Conservation (phyloP, 805 yeast genomes). For the Barnettozyma botsteinii region DNA sequence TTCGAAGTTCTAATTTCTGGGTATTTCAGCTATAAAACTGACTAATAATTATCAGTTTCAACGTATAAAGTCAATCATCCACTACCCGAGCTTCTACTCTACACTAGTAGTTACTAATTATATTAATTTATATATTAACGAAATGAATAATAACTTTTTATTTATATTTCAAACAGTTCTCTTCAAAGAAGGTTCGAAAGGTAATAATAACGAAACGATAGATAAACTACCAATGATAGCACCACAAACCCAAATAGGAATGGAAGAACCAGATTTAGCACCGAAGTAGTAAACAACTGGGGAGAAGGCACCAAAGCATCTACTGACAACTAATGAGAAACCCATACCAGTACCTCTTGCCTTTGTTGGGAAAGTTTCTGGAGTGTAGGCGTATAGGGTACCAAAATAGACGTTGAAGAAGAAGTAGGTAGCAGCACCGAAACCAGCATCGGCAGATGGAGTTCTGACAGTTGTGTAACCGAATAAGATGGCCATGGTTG, state of each 20-base stretch:
- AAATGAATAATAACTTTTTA: neutral
- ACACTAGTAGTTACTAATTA: too few relatives aligned
- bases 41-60: too few relatives aligned
- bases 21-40: too few relatives aligned
- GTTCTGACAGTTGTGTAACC: slow-evolving; percentile 59
- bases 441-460: slow-evolving; percentile 44
- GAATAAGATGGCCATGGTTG: slow-evolving; percentile 53
- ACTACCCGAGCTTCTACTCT: too few relatives aligned
- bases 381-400: slow-evolving; percentile 59
- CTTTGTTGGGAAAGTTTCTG: slow-evolving; percentile 52
- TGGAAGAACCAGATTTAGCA: slow-evolving; percentile 39
- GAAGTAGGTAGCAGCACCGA: slow-evolving; percentile 43
- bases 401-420: slow-evolving; percentile 48
- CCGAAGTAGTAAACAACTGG: slow-evolving; percentile 51
- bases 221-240: slow-evolving; percentile 46
- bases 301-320: slow-evolving; percentile 50
- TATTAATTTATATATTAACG: too few relatives aligned
- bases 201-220: slow-evolving; percentile 38
- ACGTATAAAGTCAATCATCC: too few relatives aligned
- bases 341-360: slow-evolving; percentile 58
- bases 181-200: slow-evolving; percentile 43
- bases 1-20: too few relatives aligned
- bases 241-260: slow-evolving; percentile 61
- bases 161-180: slow-evolving; percentile 29
- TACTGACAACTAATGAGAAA: slow-evolving; percentile 45